These are phyloP conservation scores for Aspergillus nanangensis DNA, from an alignment of 495 filamentous ascomycete genomes.

Conservation along the genomic window DNA sequence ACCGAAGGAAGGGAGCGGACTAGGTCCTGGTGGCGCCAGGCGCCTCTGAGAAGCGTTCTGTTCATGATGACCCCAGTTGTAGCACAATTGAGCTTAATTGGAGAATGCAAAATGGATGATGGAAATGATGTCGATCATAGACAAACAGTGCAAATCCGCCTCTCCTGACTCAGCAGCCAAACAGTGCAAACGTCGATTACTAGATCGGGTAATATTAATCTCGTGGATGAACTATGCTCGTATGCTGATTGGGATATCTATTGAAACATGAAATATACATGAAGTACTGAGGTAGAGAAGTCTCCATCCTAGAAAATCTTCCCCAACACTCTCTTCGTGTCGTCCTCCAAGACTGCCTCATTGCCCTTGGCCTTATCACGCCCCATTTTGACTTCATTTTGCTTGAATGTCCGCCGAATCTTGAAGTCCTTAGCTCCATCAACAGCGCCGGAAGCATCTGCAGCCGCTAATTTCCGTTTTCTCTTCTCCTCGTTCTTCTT, in stretches of 20 bases:
- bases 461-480: conserved; percentile 29
- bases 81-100: neutral
- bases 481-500: conserved; percentile 59
- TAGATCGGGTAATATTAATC: too few species aligned
- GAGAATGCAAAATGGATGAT: neutral
- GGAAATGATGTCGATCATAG: neutral
- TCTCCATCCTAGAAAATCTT: conserved; percentile 68
- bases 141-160: conserved; percentile 17
- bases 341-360: conserved; percentile 50
- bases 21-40: conserved; percentile 23
- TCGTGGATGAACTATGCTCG: too few species aligned
- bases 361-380: conserved; percentile 37
- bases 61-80: conserved; percentile 20
- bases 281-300: neutral
- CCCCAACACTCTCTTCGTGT: conserved; percentile 72
- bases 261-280: neutral
- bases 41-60: conserved; percentile 21
- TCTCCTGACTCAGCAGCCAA: conserved; percentile 4
- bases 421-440: conserved; percentile 23
- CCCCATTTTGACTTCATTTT: conserved; percentile 7
- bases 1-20: conserved; percentile 22
- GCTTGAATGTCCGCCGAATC: conserved; percentile 5
- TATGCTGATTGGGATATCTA: conserved; percentile 14
- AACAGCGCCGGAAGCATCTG: conserved; percentile 11
- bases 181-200: conserved; percentile 7